A percentile compares a stretch with the other conserved stretches of the same genome.
Conservation (phyloP, 148 eudicot genomes). For the Camellia sinensis region DNA sequence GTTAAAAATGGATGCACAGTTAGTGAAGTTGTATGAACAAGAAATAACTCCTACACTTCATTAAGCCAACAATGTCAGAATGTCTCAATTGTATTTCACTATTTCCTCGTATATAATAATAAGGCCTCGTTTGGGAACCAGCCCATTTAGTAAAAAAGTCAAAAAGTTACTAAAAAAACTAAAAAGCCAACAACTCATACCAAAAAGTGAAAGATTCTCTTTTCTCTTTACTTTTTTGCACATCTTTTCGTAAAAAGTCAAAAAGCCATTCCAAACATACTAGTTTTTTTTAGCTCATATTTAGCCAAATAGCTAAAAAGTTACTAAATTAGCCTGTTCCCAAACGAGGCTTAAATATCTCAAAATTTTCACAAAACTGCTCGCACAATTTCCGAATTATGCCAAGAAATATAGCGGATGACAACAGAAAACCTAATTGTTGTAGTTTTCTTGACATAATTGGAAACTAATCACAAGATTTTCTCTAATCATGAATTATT, state of each 20-base stretch:
- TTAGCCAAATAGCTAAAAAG: too few species aligned
- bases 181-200: too few species aligned
- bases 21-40: background rate
- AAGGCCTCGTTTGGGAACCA: too few species aligned
- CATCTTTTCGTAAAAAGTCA: too few species aligned
- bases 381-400: background rate
- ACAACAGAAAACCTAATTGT: background rate
- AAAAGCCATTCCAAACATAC: too few species aligned
- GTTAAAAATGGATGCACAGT: background rate
- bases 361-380: background rate
- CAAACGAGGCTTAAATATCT: too few species aligned
- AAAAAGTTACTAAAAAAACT: too few species aligned
- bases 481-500: background rate
- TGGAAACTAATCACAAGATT: constrained; percentile 4
- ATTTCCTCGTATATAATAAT: background rate
- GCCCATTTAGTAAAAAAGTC: too few species aligned
- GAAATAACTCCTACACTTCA: background rate
- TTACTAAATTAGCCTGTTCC: too few species aligned
- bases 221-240: too few species aligned
- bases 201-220: too few species aligned
- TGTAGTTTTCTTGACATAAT: background rate
- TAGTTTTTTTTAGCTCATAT: too few species aligned
- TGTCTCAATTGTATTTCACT: background rate
- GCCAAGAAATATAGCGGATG: background rate
- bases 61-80: constrained; percentile 1